These are phyloP conservation scores for Dioscorea dumetorum DNA, from an alignment of 106 monocot species.

Conservation along the genomic window DNA sequence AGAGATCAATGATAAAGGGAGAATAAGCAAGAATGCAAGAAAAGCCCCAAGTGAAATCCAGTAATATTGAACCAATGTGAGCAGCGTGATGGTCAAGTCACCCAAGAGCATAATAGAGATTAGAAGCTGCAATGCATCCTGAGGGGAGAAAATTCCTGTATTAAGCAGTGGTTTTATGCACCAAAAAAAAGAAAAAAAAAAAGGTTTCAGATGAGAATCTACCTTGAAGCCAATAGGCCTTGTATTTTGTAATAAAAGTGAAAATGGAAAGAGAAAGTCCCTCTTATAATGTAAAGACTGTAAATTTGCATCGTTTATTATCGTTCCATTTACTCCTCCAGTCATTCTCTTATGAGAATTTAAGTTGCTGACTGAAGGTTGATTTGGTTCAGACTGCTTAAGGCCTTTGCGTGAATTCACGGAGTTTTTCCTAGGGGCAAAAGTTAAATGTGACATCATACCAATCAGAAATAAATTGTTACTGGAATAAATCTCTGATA, in stretches of 20 bases:
- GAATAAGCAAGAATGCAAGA: conserved; percentile 72
- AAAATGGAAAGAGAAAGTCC: conserved; percentile 72
- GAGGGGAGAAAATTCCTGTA: conserved; percentile 16
- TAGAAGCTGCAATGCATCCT: conserved; percentile 80
- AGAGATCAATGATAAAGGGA: conserved; percentile 74
- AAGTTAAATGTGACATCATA: neutral
- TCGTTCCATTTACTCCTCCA: conserved; percentile 78
- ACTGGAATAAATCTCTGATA: neutral
- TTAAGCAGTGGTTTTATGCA: neutral
- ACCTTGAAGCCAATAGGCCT: conserved; percentile 78
- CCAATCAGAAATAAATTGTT: neutral
- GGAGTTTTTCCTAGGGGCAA: conserved; percentile 35
- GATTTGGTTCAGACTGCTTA: conserved; percentile 39
- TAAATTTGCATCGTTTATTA: conserved; percentile 65
- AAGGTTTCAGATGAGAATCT: conserved; percentile 3
- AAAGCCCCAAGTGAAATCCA: conserved; percentile 90
- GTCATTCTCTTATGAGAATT: conserved; percentile 62
- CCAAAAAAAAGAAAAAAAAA: neutral
- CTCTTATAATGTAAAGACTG: conserved; percentile 53
- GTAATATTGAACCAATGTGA: conserved; percentile 68
- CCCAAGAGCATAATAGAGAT: conserved; percentile 66
- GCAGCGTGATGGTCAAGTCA: conserved; percentile 68
- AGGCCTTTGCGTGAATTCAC: conserved; percentile 13
- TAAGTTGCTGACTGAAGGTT: conserved; percentile 28
- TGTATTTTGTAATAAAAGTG: conserved; percentile 69